Conservation (phyloP, 192 early-diverging fungal species). For the Backusella macrospora region DNA sequence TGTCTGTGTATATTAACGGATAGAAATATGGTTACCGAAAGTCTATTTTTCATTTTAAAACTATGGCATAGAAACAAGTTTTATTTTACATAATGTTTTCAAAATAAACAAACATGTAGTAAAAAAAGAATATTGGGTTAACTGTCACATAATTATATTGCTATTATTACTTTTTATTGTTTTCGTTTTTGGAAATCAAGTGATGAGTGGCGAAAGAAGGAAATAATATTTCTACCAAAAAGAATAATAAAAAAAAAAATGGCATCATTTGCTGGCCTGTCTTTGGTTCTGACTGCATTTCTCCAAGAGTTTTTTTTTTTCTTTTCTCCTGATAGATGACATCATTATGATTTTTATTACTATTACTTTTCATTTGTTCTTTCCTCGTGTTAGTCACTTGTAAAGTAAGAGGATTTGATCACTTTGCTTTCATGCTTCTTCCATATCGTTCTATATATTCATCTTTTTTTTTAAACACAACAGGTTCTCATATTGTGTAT, state of each 20-base stretch:
- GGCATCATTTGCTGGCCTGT: slow-evolving; percentile 11
- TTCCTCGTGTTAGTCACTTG: slow-evolving; percentile 11
- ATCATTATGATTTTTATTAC: background rate
- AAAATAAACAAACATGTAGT: background rate
- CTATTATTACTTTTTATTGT: background rate
- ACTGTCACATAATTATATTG: background rate
- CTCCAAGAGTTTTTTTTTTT: background rate
- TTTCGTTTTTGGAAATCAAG: background rate
- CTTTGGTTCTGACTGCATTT: slow-evolving; percentile 3
- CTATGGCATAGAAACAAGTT: background rate
- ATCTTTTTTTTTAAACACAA: background rate
- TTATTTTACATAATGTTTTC: background rate
- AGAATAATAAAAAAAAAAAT: background rate
- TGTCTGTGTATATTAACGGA: background rate
- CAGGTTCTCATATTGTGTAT: background rate
- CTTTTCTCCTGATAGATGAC: slow-evolving; percentile 5
- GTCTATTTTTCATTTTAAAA: background rate
- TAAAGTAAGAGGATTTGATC: slow-evolving; percentile 1
- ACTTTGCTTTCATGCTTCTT: background rate
- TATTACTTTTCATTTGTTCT: slow-evolving; percentile 7
- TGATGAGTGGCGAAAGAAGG: background rate
- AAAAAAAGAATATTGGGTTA: background rate
- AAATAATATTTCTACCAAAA: slow-evolving; percentile 1
- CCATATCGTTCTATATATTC: background rate
- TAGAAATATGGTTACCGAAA: background rate